Percentiles rank a stretch among this genome's conserved stretches.
Conservation (phyloP, 2,329 filamentous ascomycete species). For the Cladosporium sp. region DNA sequence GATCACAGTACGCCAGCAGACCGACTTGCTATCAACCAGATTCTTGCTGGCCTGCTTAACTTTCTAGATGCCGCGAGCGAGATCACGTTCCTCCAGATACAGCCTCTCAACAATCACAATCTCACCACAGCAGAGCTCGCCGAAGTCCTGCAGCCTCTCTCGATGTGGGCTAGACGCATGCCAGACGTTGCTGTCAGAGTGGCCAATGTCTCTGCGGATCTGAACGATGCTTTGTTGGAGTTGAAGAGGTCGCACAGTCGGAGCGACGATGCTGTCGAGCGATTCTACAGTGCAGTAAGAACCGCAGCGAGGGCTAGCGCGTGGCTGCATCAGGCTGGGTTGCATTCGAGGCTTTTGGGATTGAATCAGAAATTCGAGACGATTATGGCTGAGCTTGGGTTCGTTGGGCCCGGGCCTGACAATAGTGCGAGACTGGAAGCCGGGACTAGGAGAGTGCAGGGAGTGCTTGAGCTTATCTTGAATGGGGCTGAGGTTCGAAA, state of each 20-base stretch:
- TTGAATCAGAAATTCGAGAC: not conserved
- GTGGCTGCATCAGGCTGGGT: not conserved
- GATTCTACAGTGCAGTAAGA: not conserved
- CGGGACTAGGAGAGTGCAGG: not conserved
- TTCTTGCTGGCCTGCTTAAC: not conserved
- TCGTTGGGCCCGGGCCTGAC: not conserved
- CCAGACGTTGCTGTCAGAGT: not conserved
- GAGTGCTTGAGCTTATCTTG: not conserved
- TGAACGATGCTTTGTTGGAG: not conserved
- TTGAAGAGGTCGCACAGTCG: not conserved
- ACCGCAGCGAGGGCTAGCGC: not conserved
- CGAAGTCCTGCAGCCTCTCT: not conserved
- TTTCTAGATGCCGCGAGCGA: not conserved
- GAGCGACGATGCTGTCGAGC: not conserved
- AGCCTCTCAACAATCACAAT: not conserved
- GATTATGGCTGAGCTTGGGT: not conserved
- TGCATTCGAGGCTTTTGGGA: not conserved
- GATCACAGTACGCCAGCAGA: not conserved
- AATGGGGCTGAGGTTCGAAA: no score
- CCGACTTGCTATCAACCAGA: not conserved
- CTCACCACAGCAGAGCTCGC: not conserved
- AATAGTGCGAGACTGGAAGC: not conserved
- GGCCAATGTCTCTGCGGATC: not conserved
- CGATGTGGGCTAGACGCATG: not conserved
- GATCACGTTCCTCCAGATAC: not conserved